Evolutionary conservation across 805 yeast species (phyloP).

Genomic region (Kluyveromyces lactis): DNA sequence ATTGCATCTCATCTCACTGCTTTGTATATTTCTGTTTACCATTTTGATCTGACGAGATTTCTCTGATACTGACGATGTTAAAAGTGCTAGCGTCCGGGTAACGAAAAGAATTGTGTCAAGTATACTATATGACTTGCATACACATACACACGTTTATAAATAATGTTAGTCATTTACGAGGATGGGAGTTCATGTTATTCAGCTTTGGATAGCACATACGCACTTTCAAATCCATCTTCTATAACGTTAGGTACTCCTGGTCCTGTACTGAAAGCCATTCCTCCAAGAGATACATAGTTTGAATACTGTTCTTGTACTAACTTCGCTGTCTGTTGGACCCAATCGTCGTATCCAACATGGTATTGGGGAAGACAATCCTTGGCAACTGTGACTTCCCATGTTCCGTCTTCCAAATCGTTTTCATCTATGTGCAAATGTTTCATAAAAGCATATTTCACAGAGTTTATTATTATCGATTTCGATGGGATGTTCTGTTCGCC

Average conservation of each 20-base stretch:
- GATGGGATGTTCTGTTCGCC: conserved; percentile 13
- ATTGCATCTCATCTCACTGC: neutral
- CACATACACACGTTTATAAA: too few relatives aligned
- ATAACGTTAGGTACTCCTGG: conserved; percentile 89
- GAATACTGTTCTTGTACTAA: conserved; percentile 30
- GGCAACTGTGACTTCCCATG: conserved; percentile 35
- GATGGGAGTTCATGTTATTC: too few relatives aligned
- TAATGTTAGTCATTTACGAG: too few relatives aligned
- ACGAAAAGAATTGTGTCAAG: too few relatives aligned
- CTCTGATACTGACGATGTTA: too few relatives aligned
- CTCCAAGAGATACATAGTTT: conserved; percentile 52
- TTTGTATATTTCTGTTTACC: neutral
- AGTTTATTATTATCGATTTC: conserved; percentile 12
- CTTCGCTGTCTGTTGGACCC: conserved; percentile 30
- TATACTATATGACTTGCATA: too few relatives aligned
- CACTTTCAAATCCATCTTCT: conserved; percentile 51
- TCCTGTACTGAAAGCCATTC: conserved; percentile 72
- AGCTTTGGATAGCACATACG: conserved; percentile 23
- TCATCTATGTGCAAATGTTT: conserved; percentile 32
- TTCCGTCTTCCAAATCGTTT: conserved; percentile 22
- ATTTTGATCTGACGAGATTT: neutral
- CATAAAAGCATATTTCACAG: conserved; percentile 33
- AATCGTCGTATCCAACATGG: conserved; percentile 55
- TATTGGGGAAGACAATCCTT: conserved; percentile 71
- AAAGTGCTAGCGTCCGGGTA: too few relatives aligned